Evolutionary conservation across 345 rosid species (phyloP), one percentile per base, ranked within the genome.

Genomic region (Eucalyptus pauciflora): DNA sequence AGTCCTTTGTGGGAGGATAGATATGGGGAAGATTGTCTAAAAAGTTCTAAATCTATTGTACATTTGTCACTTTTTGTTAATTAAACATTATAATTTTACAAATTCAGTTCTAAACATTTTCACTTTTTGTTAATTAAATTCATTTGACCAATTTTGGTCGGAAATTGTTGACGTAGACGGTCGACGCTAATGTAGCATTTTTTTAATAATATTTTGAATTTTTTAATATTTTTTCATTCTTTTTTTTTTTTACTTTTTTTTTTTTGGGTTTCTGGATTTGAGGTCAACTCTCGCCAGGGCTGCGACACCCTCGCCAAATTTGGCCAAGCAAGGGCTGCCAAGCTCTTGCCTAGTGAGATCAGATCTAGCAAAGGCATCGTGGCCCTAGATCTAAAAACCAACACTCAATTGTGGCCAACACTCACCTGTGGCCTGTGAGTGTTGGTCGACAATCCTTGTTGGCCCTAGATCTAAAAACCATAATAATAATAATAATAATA

Each of bases 141-240:
- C 25, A 52, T 52, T 0, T 0, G 5, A 0, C 0, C 0, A 52
- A 52, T 18, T 52, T 52, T 52, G 10, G 0, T 10, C 1, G 0
- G 0, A 52, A 52, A 52, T 52, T 7, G 2, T 0, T 3, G 1
- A 52, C 25, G 0, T 52, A 4, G 4, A 18, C 10, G 0, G 0
- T 18, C 0, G 9, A 52, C 10, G 0, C 2, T 52, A 52, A 52
- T 0, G 0, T 52, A 7, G 0, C 5, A 18, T 1, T 52, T 52
- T n/a, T 51, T 52, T 3, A 50, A 52, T 52, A 52, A 20, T 20
- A 52, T 52, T 52, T 18, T 18, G 58, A 52, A 0, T 16, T 1
- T 52, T 52, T 52, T 46, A 11, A 46, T 46, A 46, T 46, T 50
- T 52, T 51, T 51, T 1, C 4, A 2, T 33, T 33, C 37, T 33